A percentile compares a stretch with the other conserved stretches of the same genome.
Conservation (phyloP, 2,329 filamentous ascomycete genomes). For the Chaetomium strumarium region DNA sequence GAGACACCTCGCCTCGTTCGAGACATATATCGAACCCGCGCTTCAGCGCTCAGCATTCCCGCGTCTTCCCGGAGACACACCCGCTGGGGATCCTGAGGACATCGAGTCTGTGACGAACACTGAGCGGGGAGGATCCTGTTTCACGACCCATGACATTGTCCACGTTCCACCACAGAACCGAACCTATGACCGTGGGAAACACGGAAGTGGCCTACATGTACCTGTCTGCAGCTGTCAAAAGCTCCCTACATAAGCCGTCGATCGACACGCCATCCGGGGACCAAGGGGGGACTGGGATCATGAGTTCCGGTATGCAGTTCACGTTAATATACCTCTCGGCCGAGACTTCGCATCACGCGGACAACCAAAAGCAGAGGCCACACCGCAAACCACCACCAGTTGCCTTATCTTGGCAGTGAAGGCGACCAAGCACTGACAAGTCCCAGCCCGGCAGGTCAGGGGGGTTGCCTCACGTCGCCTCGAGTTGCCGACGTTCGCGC, state of each 20-base stretch:
- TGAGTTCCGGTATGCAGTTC: background rate
- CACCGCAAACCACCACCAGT: background rate
- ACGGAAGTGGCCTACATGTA: background rate
- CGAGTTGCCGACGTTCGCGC: background rate
- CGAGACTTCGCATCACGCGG: background rate
- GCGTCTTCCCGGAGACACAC: background rate
- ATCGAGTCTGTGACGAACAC: background rate
- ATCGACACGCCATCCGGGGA: background rate
- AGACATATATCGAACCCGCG: background rate
- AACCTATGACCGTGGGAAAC: background rate
- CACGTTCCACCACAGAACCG: background rate
- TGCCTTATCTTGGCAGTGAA: constrained; percentile 11
- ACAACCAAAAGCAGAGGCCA: background rate
- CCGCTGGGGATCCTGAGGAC: background rate
- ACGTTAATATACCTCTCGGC: background rate
- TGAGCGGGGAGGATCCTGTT: constrained; percentile 1
- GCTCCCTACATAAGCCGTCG: background rate
- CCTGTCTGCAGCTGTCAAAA: background rate
- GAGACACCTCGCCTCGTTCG: background rate
- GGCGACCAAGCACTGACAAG: background rate
- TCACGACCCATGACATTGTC: background rate
- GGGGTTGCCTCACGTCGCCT: background rate
- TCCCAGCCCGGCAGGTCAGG: background rate
- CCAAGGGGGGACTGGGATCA: background rate
- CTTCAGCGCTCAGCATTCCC: background rate